Evolutionary conservation across 2,329 filamentous ascomycete species (phyloP), one percentile per base, ranked within the genome.

Genomic region (Aspergillus unguis): DNA sequence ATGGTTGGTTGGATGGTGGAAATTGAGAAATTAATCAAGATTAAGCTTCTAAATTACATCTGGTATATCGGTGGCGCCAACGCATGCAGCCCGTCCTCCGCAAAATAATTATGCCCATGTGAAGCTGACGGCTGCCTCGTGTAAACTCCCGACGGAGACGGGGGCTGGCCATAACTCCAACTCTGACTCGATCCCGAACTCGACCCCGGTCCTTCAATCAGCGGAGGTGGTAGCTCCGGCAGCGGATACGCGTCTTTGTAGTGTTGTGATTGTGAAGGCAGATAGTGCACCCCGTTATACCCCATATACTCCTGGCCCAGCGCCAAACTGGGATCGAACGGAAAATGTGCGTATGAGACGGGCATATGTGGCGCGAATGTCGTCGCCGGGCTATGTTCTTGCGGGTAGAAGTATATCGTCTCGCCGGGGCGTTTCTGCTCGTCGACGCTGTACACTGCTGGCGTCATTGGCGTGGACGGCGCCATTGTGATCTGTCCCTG

Each of bases 351-450:
- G 31, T 35, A 17, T 37, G 6, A 26, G 17, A 26, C 38, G 31
- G 25, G 32, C 7, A 11, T 31, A 11, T 2, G 25, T 32, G 4
- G 28, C 40, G 2, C 26, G 26, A 23, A 38, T 36, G 5, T 6
- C 33, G 23, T 42, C 9, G 17, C 17, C 10, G 32, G 33, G 8
- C 27, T 45, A 10, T 6, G 29, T 10, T 50, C 48, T 6, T 26
- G 41, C 6, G 48, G 48, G 40, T 28, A 45, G 35, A 40, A 50
- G 42, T 40, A 50, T 7, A 50, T 33, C 17, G 48, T 4, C 3
- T 50, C n/a, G 27, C 17, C 29, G 2, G 43, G 17, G 11, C 32
- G 41, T 29, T 37, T 44, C 4, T 26, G 26, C 5, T 44, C 40
- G 6, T 44, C 40, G 31, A 50, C 17, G 17, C 48, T 41, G 33